Evolutionary conservation across 2,329 filamentous ascomycete genomes (phyloP).

Genomic region (Neophaeococcomyces mojaviensis): DNA sequence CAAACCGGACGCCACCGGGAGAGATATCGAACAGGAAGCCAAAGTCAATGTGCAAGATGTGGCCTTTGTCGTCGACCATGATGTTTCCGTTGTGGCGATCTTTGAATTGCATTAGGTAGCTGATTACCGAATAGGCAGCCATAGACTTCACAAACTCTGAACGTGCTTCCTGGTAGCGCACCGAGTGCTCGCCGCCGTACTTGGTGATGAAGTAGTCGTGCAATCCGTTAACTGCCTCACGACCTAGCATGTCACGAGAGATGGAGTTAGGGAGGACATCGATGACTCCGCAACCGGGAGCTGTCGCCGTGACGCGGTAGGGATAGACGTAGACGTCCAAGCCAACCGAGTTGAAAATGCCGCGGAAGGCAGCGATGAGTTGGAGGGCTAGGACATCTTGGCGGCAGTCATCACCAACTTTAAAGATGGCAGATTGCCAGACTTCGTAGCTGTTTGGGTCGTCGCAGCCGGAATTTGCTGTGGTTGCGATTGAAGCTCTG

Average conservation of each 20-base stretch:
- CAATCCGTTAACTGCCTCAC: conserved; percentile 93
- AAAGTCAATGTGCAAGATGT: conserved; percentile 98
- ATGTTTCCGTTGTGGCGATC: conserved; percentile 99
- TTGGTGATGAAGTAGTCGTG: conserved; percentile 98
- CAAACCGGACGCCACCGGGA: conserved; percentile 92
- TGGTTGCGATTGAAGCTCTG: conserved; percentile 4
- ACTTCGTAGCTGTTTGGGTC: conserved; percentile 62
- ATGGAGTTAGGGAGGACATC: conserved; percentile 97
- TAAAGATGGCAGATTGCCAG: conserved; percentile 99
- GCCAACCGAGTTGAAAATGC: conserved; percentile 91
- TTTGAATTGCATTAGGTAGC: conserved; percentile 96
- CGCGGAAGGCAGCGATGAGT: conserved; percentile 95
- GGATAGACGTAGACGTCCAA: conserved; percentile 96
- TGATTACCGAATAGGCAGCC: conserved; percentile 97
- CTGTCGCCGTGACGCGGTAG: conserved; percentile 93
- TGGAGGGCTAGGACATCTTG: conserved; percentile 95
- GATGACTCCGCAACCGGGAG: conserved; percentile 94
- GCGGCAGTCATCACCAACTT: conserved; percentile 95
- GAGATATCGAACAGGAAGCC: conserved; percentile 99
- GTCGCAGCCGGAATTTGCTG: conserved; percentile 4
- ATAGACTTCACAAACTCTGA: conserved; percentile 99
- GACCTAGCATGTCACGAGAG: conserved; percentile 95
- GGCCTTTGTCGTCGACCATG: conserved; percentile 95
- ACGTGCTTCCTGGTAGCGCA: conserved; percentile 88
- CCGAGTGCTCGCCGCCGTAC: conserved; percentile 92